Evolutionary conservation across 768 basidiomycete genomes (phyloP).

Genomic region (Tylopilus sp.): DNA sequence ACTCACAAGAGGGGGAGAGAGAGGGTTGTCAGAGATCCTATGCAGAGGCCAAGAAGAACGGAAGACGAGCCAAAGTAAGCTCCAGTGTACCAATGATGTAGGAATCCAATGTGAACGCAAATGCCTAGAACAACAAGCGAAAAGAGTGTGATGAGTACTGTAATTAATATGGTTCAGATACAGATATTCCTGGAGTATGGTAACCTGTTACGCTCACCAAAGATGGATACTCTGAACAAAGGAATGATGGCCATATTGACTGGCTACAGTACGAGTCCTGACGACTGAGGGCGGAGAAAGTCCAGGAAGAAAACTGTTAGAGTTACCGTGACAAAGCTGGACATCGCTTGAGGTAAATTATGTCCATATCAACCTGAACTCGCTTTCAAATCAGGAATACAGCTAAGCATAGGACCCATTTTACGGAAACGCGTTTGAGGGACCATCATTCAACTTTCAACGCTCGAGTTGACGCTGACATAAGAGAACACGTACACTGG

Average conservation of each 20-base stretch:
- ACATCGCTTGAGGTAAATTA: not conserved
- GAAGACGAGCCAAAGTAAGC: constrained; percentile 3
- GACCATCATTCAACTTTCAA: not conserved
- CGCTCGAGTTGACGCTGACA: not conserved
- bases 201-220: constrained; percentile 16
- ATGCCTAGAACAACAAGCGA: constrained; percentile 21
- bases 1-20: constrained; percentile 27
- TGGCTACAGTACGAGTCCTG: not conserved
- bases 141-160: constrained; percentile 15
- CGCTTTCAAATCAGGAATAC: not conserved
- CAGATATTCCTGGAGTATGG: not conserved
- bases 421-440: not conserved
- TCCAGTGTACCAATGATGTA: constrained; percentile 5
- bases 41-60: constrained; percentile 15
- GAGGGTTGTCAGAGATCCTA: constrained; percentile 14
- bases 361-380: not conserved
- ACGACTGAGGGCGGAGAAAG: constrained; percentile 1
- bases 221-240: constrained; percentile 19
- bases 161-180: not conserved
- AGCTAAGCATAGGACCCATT: too few species aligned
- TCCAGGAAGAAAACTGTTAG: not conserved
- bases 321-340: not conserved
- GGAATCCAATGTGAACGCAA: constrained; percentile 16
- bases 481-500: too few species aligned
- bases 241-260: constrained; percentile 23